Percentiles rank a stretch among this genome's conserved stretches.
Conservation (phyloP, 1,139 yeast species). For the Candida pseudoviswanathii region DNA sequence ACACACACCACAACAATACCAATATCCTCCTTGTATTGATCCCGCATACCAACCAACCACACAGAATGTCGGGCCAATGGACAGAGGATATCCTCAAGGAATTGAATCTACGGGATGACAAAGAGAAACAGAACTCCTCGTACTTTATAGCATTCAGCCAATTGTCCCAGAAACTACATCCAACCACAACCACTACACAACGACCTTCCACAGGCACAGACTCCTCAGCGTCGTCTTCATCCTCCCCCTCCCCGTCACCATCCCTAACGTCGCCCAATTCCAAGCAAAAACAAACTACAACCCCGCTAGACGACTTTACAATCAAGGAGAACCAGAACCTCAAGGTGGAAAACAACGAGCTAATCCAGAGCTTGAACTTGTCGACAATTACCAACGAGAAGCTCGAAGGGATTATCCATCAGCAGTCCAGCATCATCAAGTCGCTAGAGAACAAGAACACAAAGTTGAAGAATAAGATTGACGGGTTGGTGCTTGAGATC, state of each 20-base stretch:
- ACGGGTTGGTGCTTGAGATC: constrained; percentile 46
- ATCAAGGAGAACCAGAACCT: constrained; percentile 15
- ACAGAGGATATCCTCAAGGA: constrained; percentile 26
- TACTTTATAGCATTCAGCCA: constrained; percentile 38
- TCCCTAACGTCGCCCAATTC: constrained; percentile 11
- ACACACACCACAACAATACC: not conserved
- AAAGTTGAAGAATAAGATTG: constrained; percentile 32
- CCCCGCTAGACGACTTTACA: constrained; percentile 1
- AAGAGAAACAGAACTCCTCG: constrained; percentile 34
- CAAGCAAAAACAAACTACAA: not conserved
- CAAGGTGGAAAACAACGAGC: constrained; percentile 16
- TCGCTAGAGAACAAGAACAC: constrained; percentile 24
- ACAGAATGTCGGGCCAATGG: constrained; percentile 18
- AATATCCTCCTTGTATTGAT: not conserved
- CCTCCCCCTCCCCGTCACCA: constrained; percentile 17
- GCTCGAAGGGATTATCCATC: constrained; percentile 19
- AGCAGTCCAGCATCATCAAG: constrained; percentile 17
- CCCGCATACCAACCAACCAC: constrained; percentile 2
- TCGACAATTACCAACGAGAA: constrained; percentile 27
- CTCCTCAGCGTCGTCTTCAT: constrained; percentile 19
- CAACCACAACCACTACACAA: not conserved
- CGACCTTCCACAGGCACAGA: not conserved
- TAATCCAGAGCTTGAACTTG: constrained; percentile 28
- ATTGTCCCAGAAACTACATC: constrained; percentile 22
- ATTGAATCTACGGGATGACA: constrained; percentile 32